Base-by-base conservation (phyloP, 148 eudicot species). In the Diospyros kaki region DNA sequence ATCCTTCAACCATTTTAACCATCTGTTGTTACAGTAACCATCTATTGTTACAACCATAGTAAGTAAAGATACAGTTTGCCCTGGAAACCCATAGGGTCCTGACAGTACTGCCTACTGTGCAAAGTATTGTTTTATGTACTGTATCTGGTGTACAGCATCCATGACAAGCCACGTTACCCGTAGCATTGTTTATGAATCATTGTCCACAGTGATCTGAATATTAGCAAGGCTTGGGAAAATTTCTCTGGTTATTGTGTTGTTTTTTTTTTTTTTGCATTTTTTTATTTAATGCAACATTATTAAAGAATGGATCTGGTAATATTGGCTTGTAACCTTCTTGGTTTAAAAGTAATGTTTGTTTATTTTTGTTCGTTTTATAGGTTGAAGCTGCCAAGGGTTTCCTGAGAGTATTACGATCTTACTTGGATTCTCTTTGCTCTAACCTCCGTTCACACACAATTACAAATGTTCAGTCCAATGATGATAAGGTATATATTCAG, bases 391-490 rank as follows among this genome's bases (percentile, higher is more conserved):
- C 97, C 75, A 92, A 80, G 77, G 92, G 88, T 73, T 94, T 94
- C 79, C 82, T 86, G 41, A 83, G 81, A 58, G 93, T 85, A 5
- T 76, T 94, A 77, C 78, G 91, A 74, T 75, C 80, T 69, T 94
- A 94, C 86, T 76, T 87, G 87, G 94, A 92, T 78, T 84, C 91
- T 55, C 89, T 94, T 69, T 90, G 97, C 83, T 87, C 87, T 64
- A 92, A 92, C 79, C 92, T 94, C 43, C 98, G 93, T 64, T 92
- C 97, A 70, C 98, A 92, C 79, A 90, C 96, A 38, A 92, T 90
- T 71, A 94, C 97, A 46, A 94, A 92, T 81, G 98, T 94, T 66
- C 97, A 94, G 73, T 92, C 98, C 53, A 92, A 94, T 81, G 95
- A 94, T 79, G 98, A 94, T 71, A 92, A 94, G 98, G 98, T 94